These are phyloP conservation scores for Pichia insulana DNA, from an alignment of 805 yeast species.

Conservation along the genomic window DNA sequence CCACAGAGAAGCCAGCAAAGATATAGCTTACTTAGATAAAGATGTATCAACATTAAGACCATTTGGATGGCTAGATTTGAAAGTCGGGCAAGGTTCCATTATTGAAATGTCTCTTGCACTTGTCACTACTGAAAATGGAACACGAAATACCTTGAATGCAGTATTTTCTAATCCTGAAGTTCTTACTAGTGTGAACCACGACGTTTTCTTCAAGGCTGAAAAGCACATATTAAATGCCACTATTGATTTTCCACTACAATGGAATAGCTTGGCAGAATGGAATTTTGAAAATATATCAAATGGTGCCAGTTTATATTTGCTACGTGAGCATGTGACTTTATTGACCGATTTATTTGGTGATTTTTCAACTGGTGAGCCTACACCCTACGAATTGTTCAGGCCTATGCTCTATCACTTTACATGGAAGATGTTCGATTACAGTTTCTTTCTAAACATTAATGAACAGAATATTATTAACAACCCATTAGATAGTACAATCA, in stretches of 20 bases:
- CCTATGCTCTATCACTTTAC: constrained; percentile 57
- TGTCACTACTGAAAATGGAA: constrained; percentile 48
- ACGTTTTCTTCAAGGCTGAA: constrained; percentile 57
- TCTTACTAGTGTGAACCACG: constrained; percentile 84
- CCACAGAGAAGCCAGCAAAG: constrained; percentile 76
- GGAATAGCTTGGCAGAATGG: constrained; percentile 82
- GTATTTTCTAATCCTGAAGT: constrained; percentile 51
- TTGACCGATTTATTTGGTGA: constrained; percentile 68
- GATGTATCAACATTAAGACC: constrained; percentile 38
- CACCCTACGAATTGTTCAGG: constrained; percentile 67
- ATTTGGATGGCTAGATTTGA: constrained; percentile 88
- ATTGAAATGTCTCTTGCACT: constrained; percentile 40
- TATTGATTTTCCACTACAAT: constrained; percentile 62
- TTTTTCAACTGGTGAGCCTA: constrained; percentile 62
- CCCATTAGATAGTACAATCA: constrained; percentile 77
- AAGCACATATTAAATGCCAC: constrained; percentile 46
- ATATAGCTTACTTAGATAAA: constrained; percentile 24
- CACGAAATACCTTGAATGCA: constrained; percentile 39
- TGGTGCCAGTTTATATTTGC: constrained; percentile 49
- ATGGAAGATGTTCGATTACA: constrained; percentile 51
- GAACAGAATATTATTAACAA: constrained; percentile 83
- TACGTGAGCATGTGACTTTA: constrained; percentile 76
- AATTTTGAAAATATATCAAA: constrained; percentile 42
- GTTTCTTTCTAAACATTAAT: constrained; percentile 68
- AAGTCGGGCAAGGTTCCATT: constrained; percentile 45